A percentile compares a stretch with the other conserved stretches of the same genome.
These are phyloP conservation scores for Lagerstroemia speciosa DNA, from an alignment of 345 rosid genomes.

Conservation along the genomic window DNA sequence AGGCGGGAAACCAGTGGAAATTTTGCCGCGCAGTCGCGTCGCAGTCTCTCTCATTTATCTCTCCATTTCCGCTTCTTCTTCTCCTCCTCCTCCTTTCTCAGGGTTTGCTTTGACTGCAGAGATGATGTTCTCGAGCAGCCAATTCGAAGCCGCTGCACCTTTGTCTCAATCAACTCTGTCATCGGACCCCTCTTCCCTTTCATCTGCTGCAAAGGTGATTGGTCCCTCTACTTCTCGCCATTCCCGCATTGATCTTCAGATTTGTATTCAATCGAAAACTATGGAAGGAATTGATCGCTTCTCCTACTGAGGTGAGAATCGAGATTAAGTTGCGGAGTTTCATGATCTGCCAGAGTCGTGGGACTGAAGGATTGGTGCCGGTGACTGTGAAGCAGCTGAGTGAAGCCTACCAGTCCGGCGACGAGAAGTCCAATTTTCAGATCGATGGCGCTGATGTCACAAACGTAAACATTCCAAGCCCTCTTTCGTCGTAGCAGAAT, in stretches of 20 bases:
- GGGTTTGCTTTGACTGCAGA: background rate
- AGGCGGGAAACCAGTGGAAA: background rate
- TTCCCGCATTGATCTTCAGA: background rate
- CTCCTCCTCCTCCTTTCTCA: background rate
- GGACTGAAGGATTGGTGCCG: conserved; percentile 57
- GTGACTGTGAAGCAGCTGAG: conserved; percentile 83
- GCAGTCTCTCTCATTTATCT: background rate
- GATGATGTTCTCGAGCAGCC: conserved; percentile 64
- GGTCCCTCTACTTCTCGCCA: background rate
- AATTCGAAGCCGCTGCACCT: conserved; percentile 56
- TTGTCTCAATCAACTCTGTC: conserved; percentile 63
- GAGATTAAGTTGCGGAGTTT: background rate
- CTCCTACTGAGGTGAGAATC: background rate
- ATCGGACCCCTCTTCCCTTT: conserved; percentile 33
- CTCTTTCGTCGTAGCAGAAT: background rate
- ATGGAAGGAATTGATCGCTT: background rate
- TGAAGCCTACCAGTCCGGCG: conserved; percentile 60
- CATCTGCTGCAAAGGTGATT: conserved; percentile 43
- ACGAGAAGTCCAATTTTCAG: conserved; percentile 60
- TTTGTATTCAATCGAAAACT: background rate
- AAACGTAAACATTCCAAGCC: conserved; percentile 25
- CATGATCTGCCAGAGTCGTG: conserved; percentile 37
- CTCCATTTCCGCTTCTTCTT: background rate
- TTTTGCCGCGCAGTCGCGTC: background rate
- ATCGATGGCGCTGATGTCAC: conserved; percentile 57